These are phyloP conservation scores for Polytolypa hystricis DNA, from an alignment of 2,329 filamentous ascomycete genomes.

Conservation along the genomic window DNA sequence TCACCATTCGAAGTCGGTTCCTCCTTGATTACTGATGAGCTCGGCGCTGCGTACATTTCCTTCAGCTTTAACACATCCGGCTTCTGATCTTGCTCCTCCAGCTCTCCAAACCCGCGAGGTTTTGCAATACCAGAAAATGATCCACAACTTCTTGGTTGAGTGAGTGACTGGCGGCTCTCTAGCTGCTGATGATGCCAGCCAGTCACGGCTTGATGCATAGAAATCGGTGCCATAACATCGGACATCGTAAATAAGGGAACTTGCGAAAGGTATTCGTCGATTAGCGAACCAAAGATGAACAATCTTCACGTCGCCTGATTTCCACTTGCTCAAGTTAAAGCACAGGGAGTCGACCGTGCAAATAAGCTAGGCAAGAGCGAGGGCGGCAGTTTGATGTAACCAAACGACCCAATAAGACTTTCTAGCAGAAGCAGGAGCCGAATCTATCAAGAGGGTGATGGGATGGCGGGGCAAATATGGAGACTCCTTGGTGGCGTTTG, in stretches of 20 bases:
- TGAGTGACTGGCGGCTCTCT: not conserved
- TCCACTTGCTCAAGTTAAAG: too few relatives aligned
- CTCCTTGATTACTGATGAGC: not conserved
- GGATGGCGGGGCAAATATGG: too few relatives aligned
- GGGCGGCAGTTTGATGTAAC: too few relatives aligned
- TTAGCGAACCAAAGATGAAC: too few relatives aligned
- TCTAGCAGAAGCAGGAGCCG: too few relatives aligned
- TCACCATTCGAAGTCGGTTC: not conserved
- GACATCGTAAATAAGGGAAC: constrained; percentile 1
- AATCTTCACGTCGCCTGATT: too few relatives aligned
- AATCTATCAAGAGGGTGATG: too few relatives aligned
- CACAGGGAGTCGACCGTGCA: too few relatives aligned
- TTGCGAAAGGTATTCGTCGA: too few relatives aligned
- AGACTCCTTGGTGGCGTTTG: too few relatives aligned
- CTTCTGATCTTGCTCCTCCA: not conserved
- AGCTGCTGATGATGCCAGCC: constrained; percentile 7
- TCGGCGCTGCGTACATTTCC: not conserved
- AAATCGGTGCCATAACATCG: constrained; percentile 5
- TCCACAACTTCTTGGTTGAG: not conserved
- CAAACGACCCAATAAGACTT: too few relatives aligned
- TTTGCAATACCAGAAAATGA: constrained; percentile 3
- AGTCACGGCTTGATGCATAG: constrained; percentile 2
- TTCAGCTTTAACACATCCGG: not conserved
- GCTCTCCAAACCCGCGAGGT: not conserved
- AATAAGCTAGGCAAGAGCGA: too few relatives aligned